Evolutionary conservation across 257 asterid species (phyloP).

Genomic region (Penstemon newberryi): DNA sequence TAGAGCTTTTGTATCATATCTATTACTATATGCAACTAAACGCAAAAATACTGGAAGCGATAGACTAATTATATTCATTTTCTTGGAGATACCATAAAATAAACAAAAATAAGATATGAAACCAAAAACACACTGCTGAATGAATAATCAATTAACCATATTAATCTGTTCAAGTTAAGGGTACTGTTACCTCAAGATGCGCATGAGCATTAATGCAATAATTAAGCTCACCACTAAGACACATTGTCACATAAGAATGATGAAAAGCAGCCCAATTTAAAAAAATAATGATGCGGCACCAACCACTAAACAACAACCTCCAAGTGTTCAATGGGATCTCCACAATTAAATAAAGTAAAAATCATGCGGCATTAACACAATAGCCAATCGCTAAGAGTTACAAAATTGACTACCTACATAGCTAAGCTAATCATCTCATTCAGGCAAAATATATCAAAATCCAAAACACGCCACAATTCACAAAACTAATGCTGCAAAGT

Average conservation of each 20-base stretch:
- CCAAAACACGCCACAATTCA: too few relatives aligned
- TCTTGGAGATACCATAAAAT: background rate
- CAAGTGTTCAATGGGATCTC: constrained; percentile 24
- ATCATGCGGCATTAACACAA: constrained; percentile 9
- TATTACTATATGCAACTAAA: background rate
- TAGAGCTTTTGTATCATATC: too few relatives aligned
- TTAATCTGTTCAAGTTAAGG: background rate
- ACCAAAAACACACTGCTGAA: background rate
- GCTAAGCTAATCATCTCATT: background rate
- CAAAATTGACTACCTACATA: background rate
- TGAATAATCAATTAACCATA: background rate
- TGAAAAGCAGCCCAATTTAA: constrained; percentile 8
- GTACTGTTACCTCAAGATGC: background rate
- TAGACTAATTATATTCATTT: background rate
- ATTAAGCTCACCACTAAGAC: background rate
- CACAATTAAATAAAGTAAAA: constrained; percentile 2
- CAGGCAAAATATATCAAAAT: constrained; percentile 13
- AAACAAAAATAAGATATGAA: background rate
- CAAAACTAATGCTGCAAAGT: constrained; percentile 4
- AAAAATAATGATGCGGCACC: background rate
- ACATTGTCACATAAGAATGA: background rate
- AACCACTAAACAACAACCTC: constrained; percentile 8
- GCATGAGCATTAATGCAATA: background rate
- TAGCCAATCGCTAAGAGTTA: background rate
- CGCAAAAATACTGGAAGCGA: background rate